A percentile compares a stretch with the other conserved stretches of the same genome.
phyloP scores from a whole-genome alignment of 192 early-diverging fungal genomes.

The Dissophora globulifera region DNA sequence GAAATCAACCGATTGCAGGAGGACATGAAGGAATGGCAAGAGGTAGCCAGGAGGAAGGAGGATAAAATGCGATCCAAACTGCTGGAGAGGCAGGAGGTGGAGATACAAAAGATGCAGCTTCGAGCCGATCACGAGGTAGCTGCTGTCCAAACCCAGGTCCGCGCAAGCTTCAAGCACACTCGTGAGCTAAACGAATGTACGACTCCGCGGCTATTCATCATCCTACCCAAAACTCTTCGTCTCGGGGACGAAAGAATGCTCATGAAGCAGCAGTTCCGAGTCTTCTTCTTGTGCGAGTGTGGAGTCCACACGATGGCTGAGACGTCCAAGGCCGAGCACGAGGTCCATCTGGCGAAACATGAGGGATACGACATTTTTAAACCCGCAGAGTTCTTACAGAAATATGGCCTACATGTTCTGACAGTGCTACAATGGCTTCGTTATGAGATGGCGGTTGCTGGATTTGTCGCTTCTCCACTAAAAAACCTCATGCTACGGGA shows the following conservation, averaged over 20 bases:
- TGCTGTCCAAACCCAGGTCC: background rate
- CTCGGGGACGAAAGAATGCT: too few relatives aligned
- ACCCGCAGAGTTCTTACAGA: background rate
- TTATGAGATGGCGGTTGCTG: too few relatives aligned
- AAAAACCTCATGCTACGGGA: too few relatives aligned
- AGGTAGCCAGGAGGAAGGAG: too few relatives aligned
- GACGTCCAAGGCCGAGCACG: background rate
- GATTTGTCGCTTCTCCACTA: too few relatives aligned
- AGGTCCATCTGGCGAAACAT: slow-evolving; percentile 4
- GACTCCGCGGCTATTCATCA: slow-evolving; percentile 4
- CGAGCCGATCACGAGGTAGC: background rate
- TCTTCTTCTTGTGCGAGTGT: slow-evolving; percentile 16
- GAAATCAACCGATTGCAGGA: too few relatives aligned
- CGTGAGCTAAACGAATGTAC: background rate
- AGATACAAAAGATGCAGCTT: too few relatives aligned
- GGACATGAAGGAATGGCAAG: too few relatives aligned
- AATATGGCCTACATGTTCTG: slow-evolving; percentile 2
- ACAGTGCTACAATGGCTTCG: background rate
- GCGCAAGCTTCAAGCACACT: background rate
- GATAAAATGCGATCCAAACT: too few relatives aligned
- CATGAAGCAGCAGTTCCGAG: background rate
- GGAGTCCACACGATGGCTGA: background rate
- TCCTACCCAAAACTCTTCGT: slow-evolving; percentile 13
- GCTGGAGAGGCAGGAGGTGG: too few relatives aligned
- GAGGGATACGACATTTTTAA: background rate